Percentiles rank a stretch among this genome's conserved stretches.
phyloP scores from a whole-genome alignment of 768 basidiomycete species.

The Panaeolus papilionaceus region DNA sequence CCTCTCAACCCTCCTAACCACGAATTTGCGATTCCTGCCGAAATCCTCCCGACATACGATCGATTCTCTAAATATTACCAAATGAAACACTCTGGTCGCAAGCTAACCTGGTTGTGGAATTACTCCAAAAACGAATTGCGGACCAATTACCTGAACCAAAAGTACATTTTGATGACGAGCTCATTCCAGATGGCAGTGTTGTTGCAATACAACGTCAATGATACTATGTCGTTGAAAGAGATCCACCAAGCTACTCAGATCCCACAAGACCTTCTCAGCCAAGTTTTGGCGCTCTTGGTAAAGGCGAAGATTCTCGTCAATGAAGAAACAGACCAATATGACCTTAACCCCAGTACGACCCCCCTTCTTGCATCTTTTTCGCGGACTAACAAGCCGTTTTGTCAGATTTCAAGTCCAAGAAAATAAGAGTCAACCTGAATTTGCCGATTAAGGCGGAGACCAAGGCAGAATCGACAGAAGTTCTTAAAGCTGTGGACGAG shows the following conservation, averaged over 20 bases:
- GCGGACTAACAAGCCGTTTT: background rate
- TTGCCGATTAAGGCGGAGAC: constrained; percentile 93
- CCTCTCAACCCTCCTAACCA: constrained; percentile 83
- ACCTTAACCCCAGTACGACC: constrained; percentile 76
- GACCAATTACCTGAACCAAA: constrained; percentile 92
- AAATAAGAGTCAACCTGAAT: constrained; percentile 92
- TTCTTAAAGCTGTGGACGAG: constrained; percentile 96
- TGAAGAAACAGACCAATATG: constrained; percentile 89
- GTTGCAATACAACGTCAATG: constrained; percentile 90
- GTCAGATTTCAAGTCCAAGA: constrained; percentile 86
- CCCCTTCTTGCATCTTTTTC: background rate
- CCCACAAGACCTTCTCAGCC: constrained; percentile 76
- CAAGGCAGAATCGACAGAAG: constrained; percentile 89
- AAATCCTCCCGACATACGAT: constrained; percentile 87
- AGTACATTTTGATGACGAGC: constrained; percentile 95
- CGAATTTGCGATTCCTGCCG: constrained; percentile 88
- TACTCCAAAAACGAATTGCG: constrained; percentile 96
- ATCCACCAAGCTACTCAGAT: constrained; percentile 82
- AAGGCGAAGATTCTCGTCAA: constrained; percentile 91
- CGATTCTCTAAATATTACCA: constrained; percentile 94
- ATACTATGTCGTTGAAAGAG: constrained; percentile 84
- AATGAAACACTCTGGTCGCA: constrained; percentile 91
- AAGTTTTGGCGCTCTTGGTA: constrained; percentile 69
- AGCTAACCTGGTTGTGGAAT: constrained; percentile 98
- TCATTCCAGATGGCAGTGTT: constrained; percentile 96